Base-by-base conservation (phyloP, 2,329 filamentous ascomycete genomes). In the Dryadomyces quercus-mongolicae region DNA sequence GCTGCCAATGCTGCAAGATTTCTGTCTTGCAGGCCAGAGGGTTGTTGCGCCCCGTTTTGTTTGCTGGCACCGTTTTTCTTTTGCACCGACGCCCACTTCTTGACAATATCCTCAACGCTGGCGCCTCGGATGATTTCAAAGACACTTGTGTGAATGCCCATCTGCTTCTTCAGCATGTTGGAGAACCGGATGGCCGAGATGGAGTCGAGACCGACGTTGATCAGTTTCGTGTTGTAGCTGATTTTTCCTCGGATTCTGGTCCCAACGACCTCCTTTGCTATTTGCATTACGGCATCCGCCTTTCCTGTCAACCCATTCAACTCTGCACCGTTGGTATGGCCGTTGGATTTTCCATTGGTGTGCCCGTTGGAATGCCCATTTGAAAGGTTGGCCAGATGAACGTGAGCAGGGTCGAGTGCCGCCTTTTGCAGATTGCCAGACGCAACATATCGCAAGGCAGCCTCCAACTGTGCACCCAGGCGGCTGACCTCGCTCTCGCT, bases 111-210 rank as follows among this genome's bases (percentile, higher is more conserved):
- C 5, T 52, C 52, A 2, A 59, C 53, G 44, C 54, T 60, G 22
- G 60, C 58, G 18, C 60, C 60, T 18, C 54, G 58, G 55, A 62
- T 56, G 20, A 62, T 55, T 25, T 57, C 55, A 50, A 57, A 62
- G 15, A 63, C 60, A 44, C 61, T 61, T n/a, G 55, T 52, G 2
- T 49, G 52, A 5, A 63, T 56, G 5, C 58, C 58, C 43, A 61
- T 5, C 42, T 56, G 25, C 49, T 58, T 60, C 49, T 52, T 60
- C 34, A 63, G 31, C 3, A 57, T 5, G n/a, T 38, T 60, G 3
- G 60, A 60, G 9, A 62, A 50, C 4, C 60, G 58, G 48, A 62
- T 63, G 22, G 61, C 61, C 18, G 53, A 55, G 53, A 63, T 63
- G 2, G 61, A 63, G 46, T 63, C 61, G 1, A 63, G 50, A 2